Evolutionary conservation across 179 eudicot genomes (phyloP).

Genomic region (Spinacia oleracea): DNA sequence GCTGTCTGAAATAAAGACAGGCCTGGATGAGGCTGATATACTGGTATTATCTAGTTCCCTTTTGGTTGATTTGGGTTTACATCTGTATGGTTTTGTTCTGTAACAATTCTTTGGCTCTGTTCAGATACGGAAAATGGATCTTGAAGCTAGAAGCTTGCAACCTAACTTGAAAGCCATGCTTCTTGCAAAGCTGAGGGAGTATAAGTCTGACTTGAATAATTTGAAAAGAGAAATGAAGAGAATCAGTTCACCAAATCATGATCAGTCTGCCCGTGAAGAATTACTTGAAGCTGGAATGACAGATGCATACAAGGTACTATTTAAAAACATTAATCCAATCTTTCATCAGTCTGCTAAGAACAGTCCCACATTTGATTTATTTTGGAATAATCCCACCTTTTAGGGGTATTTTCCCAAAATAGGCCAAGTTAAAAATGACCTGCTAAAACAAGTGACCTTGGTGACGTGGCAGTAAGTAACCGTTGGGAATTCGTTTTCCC

Average conservation of each 20-base stretch:
- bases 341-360: too few relatives aligned
- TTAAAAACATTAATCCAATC: too few relatives aligned
- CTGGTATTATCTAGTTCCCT: constrained; percentile 50
- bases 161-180: constrained; percentile 88
- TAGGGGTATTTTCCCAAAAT: too few relatives aligned
- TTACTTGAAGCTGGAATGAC: constrained; percentile 76
- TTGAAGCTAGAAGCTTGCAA: constrained; percentile 98
- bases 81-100: neutral
- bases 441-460: too few relatives aligned
- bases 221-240: constrained; percentile 78
- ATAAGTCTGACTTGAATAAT: constrained; percentile 82
- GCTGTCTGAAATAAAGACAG: constrained; percentile 69
- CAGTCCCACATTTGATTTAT: too few relatives aligned
- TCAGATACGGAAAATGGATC: constrained; percentile 98
- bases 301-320: constrained; percentile 60
- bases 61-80: constrained; percentile 5
- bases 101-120: constrained; percentile 20
- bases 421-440: too few relatives aligned
- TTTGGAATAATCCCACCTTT: too few relatives aligned
- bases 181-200: constrained; percentile 94
- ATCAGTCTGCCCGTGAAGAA: constrained; percentile 69
- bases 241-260: constrained; percentile 51
- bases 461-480: too few relatives aligned
- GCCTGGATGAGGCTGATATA: constrained; percentile 89
- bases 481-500: too few relatives aligned